Evolutionary conservation across 108 stramenopile genomes (phyloP), one percentile per base, ranked within the genome.

Genomic region (Nannochloropsis gaditana): DNA sequence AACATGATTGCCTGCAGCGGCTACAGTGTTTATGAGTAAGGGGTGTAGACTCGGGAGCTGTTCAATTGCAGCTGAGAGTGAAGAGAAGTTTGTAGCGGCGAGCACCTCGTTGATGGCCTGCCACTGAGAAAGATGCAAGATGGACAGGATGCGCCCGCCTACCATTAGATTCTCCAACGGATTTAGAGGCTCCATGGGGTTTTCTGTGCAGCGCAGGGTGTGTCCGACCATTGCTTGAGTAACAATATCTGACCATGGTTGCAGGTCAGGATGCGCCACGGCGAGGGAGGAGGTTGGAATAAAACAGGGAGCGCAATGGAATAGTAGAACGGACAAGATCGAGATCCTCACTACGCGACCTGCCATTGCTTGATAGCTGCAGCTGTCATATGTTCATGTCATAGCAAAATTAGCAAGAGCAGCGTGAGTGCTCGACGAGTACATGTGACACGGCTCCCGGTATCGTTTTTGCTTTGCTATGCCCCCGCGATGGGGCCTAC

Each of bases 61-160:
- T 2, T 73, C 59, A 15, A n/a, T 73, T 73, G 59, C 59, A n/a
- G 59, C 59, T 2, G 59, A 4, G n/a, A 73, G 59, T 3, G 59
- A 73, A 2, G 59, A 6, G 8, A 73, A 4, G 59, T 73, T 73
- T n/a, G 19, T 15, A 15, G 59, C n/a, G 19, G n/a, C 59, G n/a
- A 73, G 59, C 59, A 73, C 59, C 6, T 73, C 59, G 59, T 73
- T 73, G 59, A 73, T 15, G 59, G 59, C 59, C 59, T 73, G 59
- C 59, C 59, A 73, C 59, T 73, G 59, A n/a, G 59, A 15, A 6
- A 73, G 59, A n/a, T 73, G 59, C 19, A 73, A n/a, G 59, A 73
- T 73, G 59, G 59, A 73, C 19, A 73, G 59, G 59, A 73, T 73
- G 5, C 59, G 59, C 19, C 59, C 59, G 59, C 59, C 59, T 6